Evolutionary conservation across 1,139 yeast species (phyloP), one percentile per base, ranked within the genome.

Genomic region (Geotrichum phurueaensis): DNA sequence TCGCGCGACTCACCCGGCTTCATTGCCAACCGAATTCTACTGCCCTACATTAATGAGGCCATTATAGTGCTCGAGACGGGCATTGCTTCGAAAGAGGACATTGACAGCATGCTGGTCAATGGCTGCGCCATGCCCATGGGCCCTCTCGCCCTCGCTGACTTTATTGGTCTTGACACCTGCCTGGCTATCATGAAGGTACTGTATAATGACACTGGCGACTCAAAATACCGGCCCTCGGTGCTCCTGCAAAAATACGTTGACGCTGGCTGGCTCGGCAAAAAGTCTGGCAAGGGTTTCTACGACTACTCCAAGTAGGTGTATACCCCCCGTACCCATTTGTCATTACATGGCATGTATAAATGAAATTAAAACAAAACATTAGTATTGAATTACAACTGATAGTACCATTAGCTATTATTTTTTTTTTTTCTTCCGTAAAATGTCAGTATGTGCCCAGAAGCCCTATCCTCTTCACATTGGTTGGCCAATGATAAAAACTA

Each of bases 51-150:
- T 65, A 77, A 77, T 63, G 80, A 77, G 67, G 80, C 80, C 22
- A 71, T 76, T 60, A 69, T 73, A 51, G 71, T 75, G 47, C 65
- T 74, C n/a, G 80, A 77, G 67, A 73, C 76, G n/a, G 80, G 80
- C 6, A 66, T 76, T 22, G 80, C 79, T 56, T 57, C 66, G 51
- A 70, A 72, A 61, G 78, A 76, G 63, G 79, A 76, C 63, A 76
- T 77, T 60, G 80, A 77, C 67, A 73, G 67, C 65, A 78, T 78
- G 66, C 75, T 77, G 79, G 73, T 71, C 67, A 76, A 76, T 62
- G 80, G 80, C 18, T 77, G 80, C 62, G 80, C 79, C 31, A 75
- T 77, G 79, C 80, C 80, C 39, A 77, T 77, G 80, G 80, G 80
- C 12, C 80, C 80, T 5, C 67, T 77, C 39, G 75, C 74, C 22